Conservation (phyloP, 305 asterid genomes). For the Galium porrigens region DNA sequence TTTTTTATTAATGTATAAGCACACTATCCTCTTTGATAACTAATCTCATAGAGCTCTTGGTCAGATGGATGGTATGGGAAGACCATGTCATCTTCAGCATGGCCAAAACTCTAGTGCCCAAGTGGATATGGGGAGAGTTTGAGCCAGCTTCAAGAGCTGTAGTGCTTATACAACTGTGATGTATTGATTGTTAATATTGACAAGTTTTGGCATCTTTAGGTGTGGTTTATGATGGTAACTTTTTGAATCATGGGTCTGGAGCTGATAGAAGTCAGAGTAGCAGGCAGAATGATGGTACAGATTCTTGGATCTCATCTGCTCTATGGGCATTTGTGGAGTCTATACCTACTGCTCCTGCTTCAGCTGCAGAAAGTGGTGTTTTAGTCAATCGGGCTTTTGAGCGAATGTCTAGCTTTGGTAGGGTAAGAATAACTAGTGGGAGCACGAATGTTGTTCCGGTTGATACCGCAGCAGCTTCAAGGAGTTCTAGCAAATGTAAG, state of each 20-base stretch:
- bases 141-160: constrained; percentile 79
- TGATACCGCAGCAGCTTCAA: constrained; percentile 36
- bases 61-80: constrained; percentile 58
- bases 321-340: constrained; percentile 88
- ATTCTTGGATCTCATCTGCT: constrained; percentile 62
- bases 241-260: constrained; percentile 27
- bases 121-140: constrained; percentile 89
- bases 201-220: constrained; percentile 47
- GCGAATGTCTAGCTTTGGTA: constrained; percentile 59
- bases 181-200: constrained; percentile 33
- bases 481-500: constrained; percentile 29
- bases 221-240: constrained; percentile 24
- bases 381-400: constrained; percentile 52
- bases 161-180: constrained; percentile 22
- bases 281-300: constrained; percentile 34
- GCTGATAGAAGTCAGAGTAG: constrained; percentile 32
- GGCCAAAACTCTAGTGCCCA: constrained; percentile 66
- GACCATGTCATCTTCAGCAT: constrained; percentile 26
- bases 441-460: constrained; percentile 40
- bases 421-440: constrained; percentile 34
- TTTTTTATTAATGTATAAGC: constrained; percentile 14
- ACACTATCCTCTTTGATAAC: constrained; percentile 22
- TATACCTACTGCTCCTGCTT: constrained; percentile 86
- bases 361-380: constrained; percentile 65
- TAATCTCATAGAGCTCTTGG: constrained; percentile 48